Base-by-base conservation (phyloP, 257 asterid species). In the Mitragyna speciosa region DNA sequence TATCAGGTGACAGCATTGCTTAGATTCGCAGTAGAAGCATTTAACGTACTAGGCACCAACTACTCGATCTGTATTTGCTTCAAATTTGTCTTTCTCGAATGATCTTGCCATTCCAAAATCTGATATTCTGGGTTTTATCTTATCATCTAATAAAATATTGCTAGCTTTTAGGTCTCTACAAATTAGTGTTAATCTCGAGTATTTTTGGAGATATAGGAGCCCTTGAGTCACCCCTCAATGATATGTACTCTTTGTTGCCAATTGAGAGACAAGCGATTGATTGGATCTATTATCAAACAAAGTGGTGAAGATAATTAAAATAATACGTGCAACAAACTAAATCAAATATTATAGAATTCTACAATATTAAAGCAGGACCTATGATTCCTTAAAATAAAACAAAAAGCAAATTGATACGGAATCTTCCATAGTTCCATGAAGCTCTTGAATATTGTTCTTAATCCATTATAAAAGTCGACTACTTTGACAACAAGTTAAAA, bases 201-300 rank as follows among this genome's bases (percentile, higher is more conserved):
- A 63, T 24, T 63, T 36, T 24, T n/a, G 68, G 68, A 63, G 68
- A 26, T 63, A 63, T 56, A 87, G 45, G 52, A 87, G 87, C 69
- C 90, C 90, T 85, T 87, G 90, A 73, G 84, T 83, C 74, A 87
- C 31, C 90, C 90, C 76, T 79, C 87, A n/a, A 87, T 83, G 51
- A 87, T 85, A 3, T 78, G 66, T 54, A 81, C 80, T 0, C 87
- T 74, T 65, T 41, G 83, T 48, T 79, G 81, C 88, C 90, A 85
- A 51, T 85, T 78, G 76, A 85, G 39, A 79, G 39, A 52, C 66
- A 69, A 12, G 2, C 79, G 67, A 54, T 83, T 76, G 7, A 80
- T 69, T 12, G 85, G 84, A 63, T 85, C 88, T 87, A 65, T 36
- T 80, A 81, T 33, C 48, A 66, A 8, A 51, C 58, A 41, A 78